Evolutionary conservation across 306 rosid genomes (phyloP).

Genomic region (Sesbania bispinosa): DNA sequence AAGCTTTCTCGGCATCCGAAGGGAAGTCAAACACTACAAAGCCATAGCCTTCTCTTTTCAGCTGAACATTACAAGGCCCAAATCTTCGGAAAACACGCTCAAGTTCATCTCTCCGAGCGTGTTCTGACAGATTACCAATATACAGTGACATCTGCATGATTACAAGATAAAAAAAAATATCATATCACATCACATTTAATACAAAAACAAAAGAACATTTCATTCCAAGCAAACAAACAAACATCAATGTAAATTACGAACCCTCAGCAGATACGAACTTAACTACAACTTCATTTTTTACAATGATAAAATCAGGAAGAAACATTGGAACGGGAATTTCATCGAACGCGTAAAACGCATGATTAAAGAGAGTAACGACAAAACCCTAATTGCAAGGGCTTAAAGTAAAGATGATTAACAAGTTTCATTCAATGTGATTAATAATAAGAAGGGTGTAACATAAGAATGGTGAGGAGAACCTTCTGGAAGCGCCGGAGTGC

Average conservation of each 20-base stretch:
- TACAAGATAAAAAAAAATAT: background rate
- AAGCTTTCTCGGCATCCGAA: slow-evolving; percentile 50
- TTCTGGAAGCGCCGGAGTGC: background rate
- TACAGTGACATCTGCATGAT: slow-evolving; percentile 56
- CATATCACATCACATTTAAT: background rate
- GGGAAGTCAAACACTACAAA: slow-evolving; percentile 53
- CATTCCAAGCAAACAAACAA: background rate
- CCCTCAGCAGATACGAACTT: background rate
- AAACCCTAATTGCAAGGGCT: slow-evolving; percentile 26
- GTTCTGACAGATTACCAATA: slow-evolving; percentile 50
- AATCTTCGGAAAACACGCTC: slow-evolving; percentile 45
- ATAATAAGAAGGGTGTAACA: background rate
- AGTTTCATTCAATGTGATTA: background rate
- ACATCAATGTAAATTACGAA: background rate
- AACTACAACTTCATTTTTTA: background rate
- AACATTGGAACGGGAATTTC: background rate
- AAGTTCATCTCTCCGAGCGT: slow-evolving; percentile 48
- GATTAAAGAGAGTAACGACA: background rate
- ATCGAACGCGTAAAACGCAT: slow-evolving; percentile 21
- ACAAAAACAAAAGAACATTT: background rate
- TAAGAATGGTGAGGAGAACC: background rate
- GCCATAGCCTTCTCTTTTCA: slow-evolving; percentile 63
- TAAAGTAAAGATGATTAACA: background rate
- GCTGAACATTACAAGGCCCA: slow-evolving; percentile 49
- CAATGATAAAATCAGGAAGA: background rate